A percentile compares a stretch with the other conserved stretches of the same genome.
These are phyloP conservation scores for Xylaria palmicola DNA, from an alignment of 495 filamentous ascomycete genomes.

Conservation along the genomic window DNA sequence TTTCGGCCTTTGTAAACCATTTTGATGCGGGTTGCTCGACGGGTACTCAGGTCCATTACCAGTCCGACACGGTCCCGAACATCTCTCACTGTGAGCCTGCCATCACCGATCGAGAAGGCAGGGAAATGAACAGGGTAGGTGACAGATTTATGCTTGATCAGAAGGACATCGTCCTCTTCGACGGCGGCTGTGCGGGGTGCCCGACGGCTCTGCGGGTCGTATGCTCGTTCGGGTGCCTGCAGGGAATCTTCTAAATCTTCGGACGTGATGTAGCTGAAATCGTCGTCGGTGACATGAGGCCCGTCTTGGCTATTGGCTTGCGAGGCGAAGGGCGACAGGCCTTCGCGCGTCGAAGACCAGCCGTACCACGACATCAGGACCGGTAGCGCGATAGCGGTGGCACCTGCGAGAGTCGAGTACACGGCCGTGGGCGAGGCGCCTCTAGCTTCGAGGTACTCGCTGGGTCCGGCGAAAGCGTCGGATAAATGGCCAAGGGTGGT, in stretches of 20 bases:
- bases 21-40: conserved; percentile 56
- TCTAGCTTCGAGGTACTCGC: conserved; percentile 53
- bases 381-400: conserved; percentile 49
- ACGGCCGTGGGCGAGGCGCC: conserved; percentile 46
- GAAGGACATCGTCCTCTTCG: conserved; percentile 69
- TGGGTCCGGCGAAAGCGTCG: conserved; percentile 50
- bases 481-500: conserved; percentile 40
- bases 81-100: conserved; percentile 65
- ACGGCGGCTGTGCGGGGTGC: conserved; percentile 34
- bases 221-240: conserved; percentile 32
- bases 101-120: conserved; percentile 78
- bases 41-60: conserved; percentile 58
- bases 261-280: conserved; percentile 79
- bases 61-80: conserved; percentile 64
- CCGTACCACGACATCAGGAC: conserved; percentile 63
- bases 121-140: conserved; percentile 79
- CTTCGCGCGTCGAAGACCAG: conserved; percentile 51
- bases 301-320: conserved; percentile 43
- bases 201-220: conserved; percentile 27
- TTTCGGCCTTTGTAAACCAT: conserved; percentile 81
- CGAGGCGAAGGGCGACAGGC: conserved; percentile 56
- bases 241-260: conserved; percentile 57
- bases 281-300: conserved; percentile 69
- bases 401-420: conserved; percentile 45
- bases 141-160: conserved; percentile 68